Evolutionary conservation across 306 rosid species (phyloP).

Genomic region (Crataegus laevigata): DNA sequence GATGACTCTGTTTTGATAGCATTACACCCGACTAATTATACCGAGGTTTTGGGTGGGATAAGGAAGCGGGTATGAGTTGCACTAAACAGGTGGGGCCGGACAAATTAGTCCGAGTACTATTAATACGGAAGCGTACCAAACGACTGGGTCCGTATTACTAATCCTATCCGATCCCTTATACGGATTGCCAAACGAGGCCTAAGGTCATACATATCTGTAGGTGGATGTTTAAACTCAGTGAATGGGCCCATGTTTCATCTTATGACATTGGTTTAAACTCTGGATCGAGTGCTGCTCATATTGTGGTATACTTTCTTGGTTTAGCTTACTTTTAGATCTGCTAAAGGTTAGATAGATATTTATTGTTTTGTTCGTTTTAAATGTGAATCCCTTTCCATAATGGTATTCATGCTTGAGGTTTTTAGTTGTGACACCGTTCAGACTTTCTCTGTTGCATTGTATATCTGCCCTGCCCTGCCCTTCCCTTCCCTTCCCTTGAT

Average conservation of each 20-base stretch:
- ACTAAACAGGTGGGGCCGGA: too few species aligned
- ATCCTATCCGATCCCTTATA: too few species aligned
- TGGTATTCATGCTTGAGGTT: background rate
- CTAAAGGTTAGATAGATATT: background rate
- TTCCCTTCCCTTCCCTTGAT: background rate
- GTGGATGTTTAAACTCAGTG: conserved; percentile 93
- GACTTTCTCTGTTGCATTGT: background rate
- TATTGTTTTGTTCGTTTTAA: background rate
- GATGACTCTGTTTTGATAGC: too few species aligned
- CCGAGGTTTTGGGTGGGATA: too few species aligned
- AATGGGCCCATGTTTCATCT: conserved; percentile 88
- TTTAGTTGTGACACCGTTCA: background rate
- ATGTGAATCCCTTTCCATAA: background rate
- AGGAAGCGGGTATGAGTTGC: too few species aligned
- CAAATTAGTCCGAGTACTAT: too few species aligned
- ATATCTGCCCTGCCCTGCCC: background rate
- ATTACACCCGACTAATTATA: too few species aligned
- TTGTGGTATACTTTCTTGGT: conserved; percentile 49
- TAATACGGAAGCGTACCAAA: too few species aligned
- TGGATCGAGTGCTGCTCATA: conserved; percentile 88
- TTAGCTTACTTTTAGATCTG: background rate
- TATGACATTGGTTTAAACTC: conserved; percentile 86
- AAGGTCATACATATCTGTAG: conserved; percentile 26
- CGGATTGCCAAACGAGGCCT: background rate
- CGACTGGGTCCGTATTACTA: too few species aligned